Evolutionary conservation across 768 basidiomycete genomes (phyloP), one percentile per base, ranked within the genome.

Genomic region (Tephrocybe sp.): DNA sequence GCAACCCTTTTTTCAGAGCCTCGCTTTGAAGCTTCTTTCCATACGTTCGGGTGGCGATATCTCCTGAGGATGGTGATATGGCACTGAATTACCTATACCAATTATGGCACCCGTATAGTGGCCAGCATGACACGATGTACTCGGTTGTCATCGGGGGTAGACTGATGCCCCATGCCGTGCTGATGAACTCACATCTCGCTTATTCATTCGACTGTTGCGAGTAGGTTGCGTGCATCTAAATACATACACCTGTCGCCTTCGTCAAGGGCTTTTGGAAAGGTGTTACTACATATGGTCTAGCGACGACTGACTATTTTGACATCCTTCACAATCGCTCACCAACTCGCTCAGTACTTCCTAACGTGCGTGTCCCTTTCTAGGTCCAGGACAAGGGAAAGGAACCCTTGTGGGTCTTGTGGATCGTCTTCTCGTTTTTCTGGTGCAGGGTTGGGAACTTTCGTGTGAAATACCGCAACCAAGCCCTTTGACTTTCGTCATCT

Each of bases 401-500:
- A 12, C 3, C 15, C 15, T 28, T 23, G 47, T 43, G 32, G 52
- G n/a, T n/a, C n/a, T 49, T 25, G 23, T 42, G 40, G 42, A 56
- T 56, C 43, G 7, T 17, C 34, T 44, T 34, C 15, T 44, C 42
- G 41, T 18, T 14, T n/a, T 21, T n/a, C n/a, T 40, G 12, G 24
- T 24, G 11, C 15, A 30, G 51, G 55, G 51, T 50, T 39, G 48
- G 11, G 33, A 34, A 7, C 32, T 53, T 26, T 33, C 51, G 48
- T 54, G 52, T 40, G 52, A 53, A 53, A 53, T 33, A 33, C 20
- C 45, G 15, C 18, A 25, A 23, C 33, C 11, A 46, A 48, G 18
- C n/a, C 10, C 20, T 32, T 30, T n/a, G 6, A 23, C 8, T 25
- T 51, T 42, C 48, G 48, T 41, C 28, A 28, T 44, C 20, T 38